Conservation (phyloP, 768 basidiomycete species). For the Macrolepiota fuliginosa region DNA sequence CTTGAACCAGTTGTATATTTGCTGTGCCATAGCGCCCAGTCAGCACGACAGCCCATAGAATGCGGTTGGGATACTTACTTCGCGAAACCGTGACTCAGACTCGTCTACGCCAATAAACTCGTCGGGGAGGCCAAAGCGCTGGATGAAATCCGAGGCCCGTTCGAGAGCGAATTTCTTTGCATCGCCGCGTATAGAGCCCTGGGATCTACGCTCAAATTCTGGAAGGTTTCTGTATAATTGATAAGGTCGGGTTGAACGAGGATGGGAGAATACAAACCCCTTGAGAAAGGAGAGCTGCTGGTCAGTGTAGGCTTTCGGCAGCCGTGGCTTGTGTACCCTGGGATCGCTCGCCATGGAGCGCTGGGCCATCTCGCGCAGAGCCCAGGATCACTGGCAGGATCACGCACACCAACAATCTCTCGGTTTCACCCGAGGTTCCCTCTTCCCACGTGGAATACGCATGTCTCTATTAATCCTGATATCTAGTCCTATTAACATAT, state of each 20-base stretch:
- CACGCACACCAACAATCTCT: slow-evolving; percentile 6
- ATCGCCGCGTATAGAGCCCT: slow-evolving; percentile 61
- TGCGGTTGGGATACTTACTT: slow-evolving; percentile 35
- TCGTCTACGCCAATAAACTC: slow-evolving; percentile 56
- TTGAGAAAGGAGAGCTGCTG: slow-evolving; percentile 59
- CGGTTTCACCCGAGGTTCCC: slow-evolving; percentile 12
- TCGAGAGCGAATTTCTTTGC: slow-evolving; percentile 70
- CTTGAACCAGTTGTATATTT: slow-evolving; percentile 77
- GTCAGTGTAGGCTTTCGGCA: slow-evolving; percentile 63
- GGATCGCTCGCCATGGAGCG: slow-evolving; percentile 49
- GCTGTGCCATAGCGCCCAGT: slow-evolving; percentile 30
- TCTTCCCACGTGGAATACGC: slow-evolving; percentile 5
- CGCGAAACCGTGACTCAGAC: slow-evolving; percentile 57
- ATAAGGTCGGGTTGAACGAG: slow-evolving; percentile 2
- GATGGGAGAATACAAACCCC: slow-evolving; percentile 29
- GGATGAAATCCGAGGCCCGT: slow-evolving; percentile 59
- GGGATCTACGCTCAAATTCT: slow-evolving; percentile 59
- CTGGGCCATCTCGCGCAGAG: slow-evolving; percentile 21
- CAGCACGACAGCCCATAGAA: slow-evolving; percentile 12
- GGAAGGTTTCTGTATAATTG: slow-evolving; percentile 36
- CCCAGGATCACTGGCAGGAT: slow-evolving; percentile 17
- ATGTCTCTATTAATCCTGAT: slow-evolving; percentile 9
- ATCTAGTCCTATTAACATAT: slow-evolving; percentile 10
- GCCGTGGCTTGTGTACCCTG: slow-evolving; percentile 63
- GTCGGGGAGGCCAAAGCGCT: slow-evolving; percentile 53